phyloP scores from a whole-genome alignment of 2,329 filamentous ascomycete genomes.

The Fusarium nanum region DNA sequence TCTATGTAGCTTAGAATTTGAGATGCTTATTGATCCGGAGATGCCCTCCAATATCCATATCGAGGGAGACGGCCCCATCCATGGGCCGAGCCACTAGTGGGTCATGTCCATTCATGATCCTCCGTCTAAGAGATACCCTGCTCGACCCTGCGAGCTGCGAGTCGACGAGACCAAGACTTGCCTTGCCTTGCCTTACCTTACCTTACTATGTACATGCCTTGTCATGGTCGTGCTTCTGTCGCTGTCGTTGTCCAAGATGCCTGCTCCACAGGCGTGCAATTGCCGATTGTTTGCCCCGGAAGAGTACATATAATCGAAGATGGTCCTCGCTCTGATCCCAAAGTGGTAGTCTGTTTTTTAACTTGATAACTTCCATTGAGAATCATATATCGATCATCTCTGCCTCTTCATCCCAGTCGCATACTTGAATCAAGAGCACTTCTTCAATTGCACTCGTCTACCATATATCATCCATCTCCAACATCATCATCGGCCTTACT shows the following conservation, averaged over 20 bases:
- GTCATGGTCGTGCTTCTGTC: constrained; percentile 34
- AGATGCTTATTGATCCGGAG: constrained; percentile 32
- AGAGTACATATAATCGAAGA: constrained; percentile 49
- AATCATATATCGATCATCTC: constrained; percentile 27
- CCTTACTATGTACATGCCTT: constrained; percentile 19
- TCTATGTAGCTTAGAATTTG: constrained; percentile 8
- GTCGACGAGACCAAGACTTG: constrained; percentile 31
- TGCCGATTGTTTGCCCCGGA: constrained; percentile 38
- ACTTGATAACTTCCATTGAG: constrained; percentile 16
- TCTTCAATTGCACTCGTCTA: constrained; percentile 25
- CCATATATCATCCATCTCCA: constrained; percentile 16
- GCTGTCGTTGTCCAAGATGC: constrained; percentile 30
- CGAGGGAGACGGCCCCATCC: constrained; percentile 29
- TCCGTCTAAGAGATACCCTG: constrained; percentile 41
- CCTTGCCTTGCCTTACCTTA: constrained; percentile 5
- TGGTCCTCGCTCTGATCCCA: constrained; percentile 45
- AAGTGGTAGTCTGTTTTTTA: constrained; percentile 43
- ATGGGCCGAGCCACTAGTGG: constrained; percentile 35
- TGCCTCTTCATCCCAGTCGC: constrained; percentile 27
- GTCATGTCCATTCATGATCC: constrained; percentile 35
- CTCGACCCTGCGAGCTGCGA: constrained; percentile 10
- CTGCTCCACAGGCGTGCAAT: constrained; percentile 35
- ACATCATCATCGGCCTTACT: constrained; percentile 33
- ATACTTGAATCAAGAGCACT: constrained; percentile 27
- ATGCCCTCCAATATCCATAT: constrained; percentile 21